A percentile compares a stretch with the other conserved stretches of the same genome.
Evolutionary conservation across 768 basidiomycete species (phyloP).

Genomic region (Naganishia vaughanmartiniae): DNA sequence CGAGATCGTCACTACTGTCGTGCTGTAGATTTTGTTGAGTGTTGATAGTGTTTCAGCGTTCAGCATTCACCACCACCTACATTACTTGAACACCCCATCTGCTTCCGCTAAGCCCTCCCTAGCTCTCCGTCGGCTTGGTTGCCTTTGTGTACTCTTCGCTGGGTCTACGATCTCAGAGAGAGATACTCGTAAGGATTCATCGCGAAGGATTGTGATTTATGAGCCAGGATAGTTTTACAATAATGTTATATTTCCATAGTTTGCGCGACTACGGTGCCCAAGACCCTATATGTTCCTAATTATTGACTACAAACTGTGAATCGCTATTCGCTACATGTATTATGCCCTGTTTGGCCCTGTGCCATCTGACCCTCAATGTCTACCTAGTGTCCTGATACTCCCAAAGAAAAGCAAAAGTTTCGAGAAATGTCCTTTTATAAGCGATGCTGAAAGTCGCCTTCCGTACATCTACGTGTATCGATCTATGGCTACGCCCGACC

Average conservation of each 20-base stretch:
- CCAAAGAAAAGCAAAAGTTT: no score
- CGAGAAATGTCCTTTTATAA: no score
- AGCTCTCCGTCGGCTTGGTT: no score
- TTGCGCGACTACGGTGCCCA: not conserved
- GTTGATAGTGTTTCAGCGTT: not conserved
- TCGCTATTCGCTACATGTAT: constrained; percentile 15
- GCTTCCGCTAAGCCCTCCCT: no score
- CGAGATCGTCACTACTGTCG: not conserved
- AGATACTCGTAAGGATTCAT: no score
- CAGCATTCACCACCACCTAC: no score
- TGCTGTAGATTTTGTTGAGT: not conserved
- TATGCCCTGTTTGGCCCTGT: not conserved
- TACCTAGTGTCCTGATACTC: not conserved
- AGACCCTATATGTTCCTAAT: not conserved
- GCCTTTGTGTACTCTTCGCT: no score
- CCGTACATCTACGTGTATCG: no score
- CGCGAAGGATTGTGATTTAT: no score
- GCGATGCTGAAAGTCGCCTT: no score
- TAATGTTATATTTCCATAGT: constrained; percentile 6
- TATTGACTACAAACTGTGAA: not conserved
- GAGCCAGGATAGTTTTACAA: not conserved
- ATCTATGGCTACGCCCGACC: not conserved
- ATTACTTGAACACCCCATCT: no score
- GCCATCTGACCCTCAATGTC: not conserved
- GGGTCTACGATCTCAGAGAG: no score